phyloP scores from a whole-genome alignment of 495 filamentous ascomycete species.

The Hyaloscypha hepaticicola region DNA sequence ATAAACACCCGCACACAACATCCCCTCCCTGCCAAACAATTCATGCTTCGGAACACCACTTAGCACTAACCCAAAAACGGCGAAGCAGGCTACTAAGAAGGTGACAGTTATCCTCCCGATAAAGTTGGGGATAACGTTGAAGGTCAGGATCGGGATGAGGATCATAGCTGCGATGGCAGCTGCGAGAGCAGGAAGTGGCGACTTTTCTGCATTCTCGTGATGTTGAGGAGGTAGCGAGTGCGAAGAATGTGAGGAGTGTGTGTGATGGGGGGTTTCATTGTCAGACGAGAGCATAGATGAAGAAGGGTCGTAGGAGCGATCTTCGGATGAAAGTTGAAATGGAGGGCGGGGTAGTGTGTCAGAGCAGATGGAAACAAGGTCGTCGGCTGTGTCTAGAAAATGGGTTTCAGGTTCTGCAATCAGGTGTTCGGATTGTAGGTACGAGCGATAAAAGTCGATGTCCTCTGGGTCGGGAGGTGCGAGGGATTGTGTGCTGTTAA shows the following conservation, averaged over 20 bases:
- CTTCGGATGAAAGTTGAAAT: slow-evolving; percentile 8
- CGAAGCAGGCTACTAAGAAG: slow-evolving; percentile 35
- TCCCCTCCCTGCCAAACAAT: slow-evolving; percentile 32
- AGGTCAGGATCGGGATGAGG: slow-evolving; percentile 59
- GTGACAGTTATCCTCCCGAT: slow-evolving; percentile 54
- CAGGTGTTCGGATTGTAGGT: slow-evolving; percentile 60
- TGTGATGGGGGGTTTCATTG: background rate
- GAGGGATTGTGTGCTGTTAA: slow-evolving; percentile 56
- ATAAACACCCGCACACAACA: slow-evolving; percentile 40
- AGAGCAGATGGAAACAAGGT: slow-evolving; percentile 59
- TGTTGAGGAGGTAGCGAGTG: background rate
- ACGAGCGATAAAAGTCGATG: slow-evolving; percentile 62
- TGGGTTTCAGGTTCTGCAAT: slow-evolving; percentile 64
- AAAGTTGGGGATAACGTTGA: slow-evolving; percentile 53
- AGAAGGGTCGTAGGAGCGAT: background rate
- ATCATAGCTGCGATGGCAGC: slow-evolving; percentile 54
- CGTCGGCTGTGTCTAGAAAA: slow-evolving; percentile 64
- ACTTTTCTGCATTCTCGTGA: background rate
- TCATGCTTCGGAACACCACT: slow-evolving; percentile 30
- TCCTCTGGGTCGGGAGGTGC: slow-evolving; percentile 55
- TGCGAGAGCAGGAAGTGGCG: slow-evolving; percentile 42
- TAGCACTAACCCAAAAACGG: slow-evolving; percentile 35
- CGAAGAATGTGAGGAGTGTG: background rate
- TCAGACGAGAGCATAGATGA: background rate
- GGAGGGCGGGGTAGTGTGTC: slow-evolving; percentile 6